Base-by-base conservation (phyloP, 75 land plant species). In the Sequoiadendron giganteum region DNA sequence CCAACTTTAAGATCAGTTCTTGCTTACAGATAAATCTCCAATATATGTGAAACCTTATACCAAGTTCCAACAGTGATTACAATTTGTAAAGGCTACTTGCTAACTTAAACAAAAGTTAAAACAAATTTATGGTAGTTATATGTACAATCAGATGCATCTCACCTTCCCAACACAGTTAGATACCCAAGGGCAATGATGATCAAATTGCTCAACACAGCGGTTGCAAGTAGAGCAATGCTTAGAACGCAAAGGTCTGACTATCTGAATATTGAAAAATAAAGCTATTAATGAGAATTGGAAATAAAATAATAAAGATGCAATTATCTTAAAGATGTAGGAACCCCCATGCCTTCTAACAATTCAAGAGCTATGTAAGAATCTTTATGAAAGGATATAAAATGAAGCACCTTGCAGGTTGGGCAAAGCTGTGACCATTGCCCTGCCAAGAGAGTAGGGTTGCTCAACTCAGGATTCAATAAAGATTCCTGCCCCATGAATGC, bases 91-190 rank as follows among this genome's bases (percentile, higher is more conserved):
- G 39, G 3, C 84, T 11, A 55, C 15, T 16, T 9, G 55, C 14
- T 21, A 52, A 16, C 30, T 58, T 38, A 65, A 39, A 32, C 39
- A 40, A 56, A 36, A 39, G 48, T 45, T 45, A 45, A 48, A 48
- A 48, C 52, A 34, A 73, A 87, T 39, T 1, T 8, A n/a, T 48
- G 78, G 14, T 10, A 34, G 8, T 47, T 70, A 39, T 77, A 65
- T 49, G 16, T 83, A 73, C 58, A 28, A 75, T 38, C 28, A 39
- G 6, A 56, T 39, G 55, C 21, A 48, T 54, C 89, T 42, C 72
- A 97, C 99, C 99, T 98, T 98, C 86, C 99, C 99, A 91, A 98
- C 93, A 86, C 99, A 98, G 88, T 98, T 98, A 5, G 99, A 98
- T 40, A 98, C 93, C 99, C 99, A 96, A 77, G 99, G 99, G 84